Conservation (phyloP, 148 eudicot genomes). For the Camellia sinensis region DNA sequence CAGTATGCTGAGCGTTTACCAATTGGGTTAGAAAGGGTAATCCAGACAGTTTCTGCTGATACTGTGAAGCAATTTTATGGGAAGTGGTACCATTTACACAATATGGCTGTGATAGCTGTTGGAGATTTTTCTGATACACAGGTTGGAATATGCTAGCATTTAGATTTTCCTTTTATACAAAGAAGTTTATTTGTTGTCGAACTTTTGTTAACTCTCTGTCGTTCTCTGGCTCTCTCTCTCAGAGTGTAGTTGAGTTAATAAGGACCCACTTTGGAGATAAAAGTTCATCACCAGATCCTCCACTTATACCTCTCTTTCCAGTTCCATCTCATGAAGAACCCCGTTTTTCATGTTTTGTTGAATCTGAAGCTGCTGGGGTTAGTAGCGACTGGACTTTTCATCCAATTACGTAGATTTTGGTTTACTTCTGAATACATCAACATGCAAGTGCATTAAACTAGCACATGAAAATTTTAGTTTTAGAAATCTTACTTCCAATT, state of each 20-base stretch:
- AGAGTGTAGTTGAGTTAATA: slow-evolving; percentile 73
- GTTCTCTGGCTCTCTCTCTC: slow-evolving; percentile 17
- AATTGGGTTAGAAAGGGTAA: slow-evolving; percentile 81
- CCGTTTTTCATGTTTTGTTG: slow-evolving; percentile 66
- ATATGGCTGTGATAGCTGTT: slow-evolving; percentile 89
- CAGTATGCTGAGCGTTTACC: slow-evolving; percentile 94
- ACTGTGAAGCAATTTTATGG: slow-evolving; percentile 62
- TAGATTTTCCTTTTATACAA: slow-evolving; percentile 9
- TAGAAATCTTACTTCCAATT: slow-evolving; percentile 8
- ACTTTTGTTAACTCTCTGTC: not conserved
- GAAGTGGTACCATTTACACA: slow-evolving; percentile 75
- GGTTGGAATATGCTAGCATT: slow-evolving; percentile 34
- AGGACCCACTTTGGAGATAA: slow-evolving; percentile 60
- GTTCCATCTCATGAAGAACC: slow-evolving; percentile 73
- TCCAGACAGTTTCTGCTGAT: slow-evolving; percentile 67
- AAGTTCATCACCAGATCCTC: slow-evolving; percentile 35
- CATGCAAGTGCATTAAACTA: not conserved
- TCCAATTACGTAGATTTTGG: not conserved
- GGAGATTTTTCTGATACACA: slow-evolving; percentile 83
- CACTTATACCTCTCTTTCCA: slow-evolving; percentile 43
- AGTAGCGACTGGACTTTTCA: slow-evolving; percentile 22
- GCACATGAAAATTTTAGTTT: not conserved
- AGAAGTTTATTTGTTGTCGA: not conserved
- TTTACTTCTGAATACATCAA: not conserved
- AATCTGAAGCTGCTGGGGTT: slow-evolving; percentile 89